Percentiles rank a stretch among this genome's conserved stretches.
These are phyloP conservation scores for Carpinus fangiana DNA, from an alignment of 306 rosid species.

Conservation along the genomic window DNA sequence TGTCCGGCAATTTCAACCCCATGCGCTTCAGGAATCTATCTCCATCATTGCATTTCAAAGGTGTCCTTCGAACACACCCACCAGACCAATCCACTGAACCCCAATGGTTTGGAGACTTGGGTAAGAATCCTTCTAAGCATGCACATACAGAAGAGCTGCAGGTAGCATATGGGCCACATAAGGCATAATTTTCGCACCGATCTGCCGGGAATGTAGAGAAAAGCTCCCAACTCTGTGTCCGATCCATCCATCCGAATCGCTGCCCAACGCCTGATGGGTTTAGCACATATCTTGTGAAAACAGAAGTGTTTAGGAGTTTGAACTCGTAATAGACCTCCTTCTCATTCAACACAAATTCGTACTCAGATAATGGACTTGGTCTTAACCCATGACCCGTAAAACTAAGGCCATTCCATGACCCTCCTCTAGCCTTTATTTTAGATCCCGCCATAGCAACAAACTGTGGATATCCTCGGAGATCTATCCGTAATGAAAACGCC, in stretches of 20 bases:
- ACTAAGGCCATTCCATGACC: slow-evolving; percentile 30
- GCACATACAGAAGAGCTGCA: slow-evolving; percentile 24
- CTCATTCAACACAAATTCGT: slow-evolving; percentile 7
- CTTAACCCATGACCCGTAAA: slow-evolving; percentile 14
- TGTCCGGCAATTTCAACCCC: slow-evolving; percentile 30
- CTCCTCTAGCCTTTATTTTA: no score
- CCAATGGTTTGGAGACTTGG: not conserved
- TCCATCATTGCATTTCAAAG: slow-evolving; percentile 14
- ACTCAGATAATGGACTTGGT: not conserved
- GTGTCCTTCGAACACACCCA: slow-evolving; percentile 32
- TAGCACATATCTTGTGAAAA: slow-evolving; percentile 19
- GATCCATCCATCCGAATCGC: slow-evolving; percentile 23
- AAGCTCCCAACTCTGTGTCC: slow-evolving; percentile 20
- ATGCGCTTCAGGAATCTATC: slow-evolving; percentile 18
- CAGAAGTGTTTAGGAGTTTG: not conserved
- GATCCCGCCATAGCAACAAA: no score
- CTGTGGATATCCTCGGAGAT: no score
- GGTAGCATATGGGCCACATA: slow-evolving; percentile 22
- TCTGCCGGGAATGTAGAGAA: not conserved
- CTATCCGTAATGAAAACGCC: no score
- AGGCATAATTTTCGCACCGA: slow-evolving; percentile 29
- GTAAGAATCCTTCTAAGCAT: slow-evolving; percentile 26
- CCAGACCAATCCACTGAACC: slow-evolving; percentile 7
- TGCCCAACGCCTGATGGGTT: slow-evolving; percentile 8
- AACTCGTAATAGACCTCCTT: slow-evolving; percentile 16